A percentile compares a stretch with the other conserved stretches of the same genome.
phyloP scores from a whole-genome alignment of 805 yeast species.

The Spathaspora girioi region DNA sequence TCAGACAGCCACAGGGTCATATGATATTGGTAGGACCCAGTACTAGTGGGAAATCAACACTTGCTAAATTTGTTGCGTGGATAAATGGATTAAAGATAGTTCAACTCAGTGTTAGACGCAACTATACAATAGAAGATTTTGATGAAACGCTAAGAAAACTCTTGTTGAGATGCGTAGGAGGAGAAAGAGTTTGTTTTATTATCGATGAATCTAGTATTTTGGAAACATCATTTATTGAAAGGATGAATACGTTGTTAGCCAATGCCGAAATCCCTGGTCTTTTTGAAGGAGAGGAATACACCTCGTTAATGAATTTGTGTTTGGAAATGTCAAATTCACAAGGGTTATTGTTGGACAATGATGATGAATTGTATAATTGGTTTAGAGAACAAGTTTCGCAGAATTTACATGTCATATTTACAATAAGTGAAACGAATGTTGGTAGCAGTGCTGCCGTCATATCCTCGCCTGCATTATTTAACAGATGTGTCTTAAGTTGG shows the following conservation, averaged over 20 bases:
- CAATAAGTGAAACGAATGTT: slow-evolving; percentile 47
- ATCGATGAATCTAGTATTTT: slow-evolving; percentile 77
- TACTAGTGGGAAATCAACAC: slow-evolving; percentile 75
- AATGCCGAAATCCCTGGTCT: slow-evolving; percentile 91
- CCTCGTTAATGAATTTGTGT: slow-evolving; percentile 50
- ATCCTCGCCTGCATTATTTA: slow-evolving; percentile 84
- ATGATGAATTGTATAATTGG: slow-evolving; percentile 73
- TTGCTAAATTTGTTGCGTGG: slow-evolving; percentile 87
- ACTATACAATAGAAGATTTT: slow-evolving; percentile 59
- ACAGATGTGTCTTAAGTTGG: slow-evolving; percentile 85
- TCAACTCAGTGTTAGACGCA: slow-evolving; percentile 54
- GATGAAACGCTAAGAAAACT: slow-evolving; percentile 58
- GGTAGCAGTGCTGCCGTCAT: slow-evolving; percentile 33
- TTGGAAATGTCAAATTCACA: slow-evolving; percentile 52
- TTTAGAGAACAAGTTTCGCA: slow-evolving; percentile 61
- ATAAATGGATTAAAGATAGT: slow-evolving; percentile 67
- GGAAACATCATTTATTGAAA: slow-evolving; percentile 77
- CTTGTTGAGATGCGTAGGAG: slow-evolving; percentile 43
- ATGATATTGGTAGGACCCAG: slow-evolving; percentile 79
- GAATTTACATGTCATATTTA: slow-evolving; percentile 81
- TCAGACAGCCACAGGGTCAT: slow-evolving; percentile 87
- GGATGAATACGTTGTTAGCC: slow-evolving; percentile 91
- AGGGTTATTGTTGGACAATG: slow-evolving; percentile 62
- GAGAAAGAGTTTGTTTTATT: slow-evolving; percentile 64
- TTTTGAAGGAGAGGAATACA: slow-evolving; percentile 70